Evolutionary conservation across 371 early-diverging fungal genomes (phyloP), one percentile per base, ranked within the genome.

Genomic region (Choanephora cucurbitarum): DNA sequence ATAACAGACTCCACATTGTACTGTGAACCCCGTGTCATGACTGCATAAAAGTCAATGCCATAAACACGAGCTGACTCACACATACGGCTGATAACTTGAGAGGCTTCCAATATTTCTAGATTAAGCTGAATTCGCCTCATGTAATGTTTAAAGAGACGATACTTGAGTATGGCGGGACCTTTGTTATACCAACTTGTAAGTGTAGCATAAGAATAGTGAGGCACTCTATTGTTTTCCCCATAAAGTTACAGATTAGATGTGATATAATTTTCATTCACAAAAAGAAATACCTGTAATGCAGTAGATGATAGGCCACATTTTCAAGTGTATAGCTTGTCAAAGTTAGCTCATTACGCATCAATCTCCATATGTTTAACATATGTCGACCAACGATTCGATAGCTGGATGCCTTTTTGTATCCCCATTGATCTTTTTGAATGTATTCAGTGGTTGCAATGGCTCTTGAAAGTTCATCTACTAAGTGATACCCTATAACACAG

Each of bases 11-110:
- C 97, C 1, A 96, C 95, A 55, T 87, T 86, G 61, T 82, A 93
- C 64, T 96, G 97, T 0, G 95, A 94, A 0, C 95, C 95, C 24
- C 97, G 87, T 0, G 87, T 86, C 5, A 96, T 60, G 22, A 93
- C 92, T 7, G 94, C 88, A 59, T 79, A 82, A 58, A 95, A 92
- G 53, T 93, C 90, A 4, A 95, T 82, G 4, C 96, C 97, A 67
- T 87, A 93, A 15, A 95, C 85, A 40, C 88, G 76, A 1, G 95
- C 93, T 60, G 93, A 92, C 69, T 95, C 95, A 48, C 86, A 86
- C 3, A 89, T 90, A 5, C 89, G 73, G 17, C 71, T 77, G 19
- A 96, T 75, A 1, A 90, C 66, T 39, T 85, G 85, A 0, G 88
- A 84, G 10, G 79, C 81, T 24, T 90, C 89, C 18, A 96, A 73